These are phyloP conservation scores for Nicotiana tabacum DNA, from an alignment of 257 asterid genomes.

Conservation along the genomic window DNA sequence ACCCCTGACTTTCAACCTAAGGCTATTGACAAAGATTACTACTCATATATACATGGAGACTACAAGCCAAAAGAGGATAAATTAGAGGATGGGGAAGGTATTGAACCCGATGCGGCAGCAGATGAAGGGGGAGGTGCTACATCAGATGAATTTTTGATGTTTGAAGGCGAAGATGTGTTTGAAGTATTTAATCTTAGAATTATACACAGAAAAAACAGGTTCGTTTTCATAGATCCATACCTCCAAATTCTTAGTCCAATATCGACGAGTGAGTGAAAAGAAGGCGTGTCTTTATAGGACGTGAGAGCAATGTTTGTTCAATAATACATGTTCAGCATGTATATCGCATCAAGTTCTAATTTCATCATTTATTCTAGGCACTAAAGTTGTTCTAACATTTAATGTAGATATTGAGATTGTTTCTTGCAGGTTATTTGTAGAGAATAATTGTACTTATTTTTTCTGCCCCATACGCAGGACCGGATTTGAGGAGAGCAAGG, in stretches of 20 bases:
- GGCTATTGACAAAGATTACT: conserved; percentile 18
- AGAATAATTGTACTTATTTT: conserved; percentile 44
- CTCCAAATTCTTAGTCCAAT: not conserved
- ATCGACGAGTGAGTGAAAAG: not conserved
- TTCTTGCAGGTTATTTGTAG: conserved; percentile 41
- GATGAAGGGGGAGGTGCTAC: conserved; percentile 39
- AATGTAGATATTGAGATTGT: conserved; percentile 23
- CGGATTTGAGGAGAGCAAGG: conserved; percentile 86
- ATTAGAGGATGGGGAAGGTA: conserved; percentile 22
- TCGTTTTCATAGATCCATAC: conserved; percentile 8
- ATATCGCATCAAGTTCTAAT: not conserved
- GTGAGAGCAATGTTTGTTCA: not conserved
- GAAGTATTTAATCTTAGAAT: conserved; percentile 65
- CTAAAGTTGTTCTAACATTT: conserved; percentile 8
- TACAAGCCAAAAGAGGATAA: conserved; percentile 23
- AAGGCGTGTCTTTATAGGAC: not conserved
- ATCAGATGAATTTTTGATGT: conserved; percentile 48
- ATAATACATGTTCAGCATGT: not conserved
- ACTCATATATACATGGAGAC: conserved; percentile 7
- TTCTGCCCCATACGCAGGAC: conserved; percentile 69
- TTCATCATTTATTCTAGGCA: not conserved
- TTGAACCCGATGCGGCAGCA: conserved; percentile 30
- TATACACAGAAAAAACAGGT: conserved; percentile 90
- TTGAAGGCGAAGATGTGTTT: conserved; percentile 60
- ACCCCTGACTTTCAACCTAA: conserved; percentile 20